Conservation (phyloP, 2,329 filamentous ascomycete genomes). For the Alternaria sp. region DNA sequence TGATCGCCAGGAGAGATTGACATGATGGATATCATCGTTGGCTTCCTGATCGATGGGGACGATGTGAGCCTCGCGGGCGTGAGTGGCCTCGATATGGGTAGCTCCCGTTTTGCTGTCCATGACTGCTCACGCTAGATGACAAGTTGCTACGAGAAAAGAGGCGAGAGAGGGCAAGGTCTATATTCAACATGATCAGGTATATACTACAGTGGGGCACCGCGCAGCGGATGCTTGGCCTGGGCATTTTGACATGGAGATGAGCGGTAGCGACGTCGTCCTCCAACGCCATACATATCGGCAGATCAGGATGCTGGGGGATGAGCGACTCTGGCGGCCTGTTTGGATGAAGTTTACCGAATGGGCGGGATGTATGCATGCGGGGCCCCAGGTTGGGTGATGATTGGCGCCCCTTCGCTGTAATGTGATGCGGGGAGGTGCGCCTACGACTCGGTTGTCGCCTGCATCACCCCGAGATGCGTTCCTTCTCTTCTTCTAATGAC, state of each 20-base stretch:
- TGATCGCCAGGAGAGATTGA: conserved; percentile 64
- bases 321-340: neutral
- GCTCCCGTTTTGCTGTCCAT: conserved; percentile 34
- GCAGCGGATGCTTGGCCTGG: neutral
- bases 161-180: neutral
- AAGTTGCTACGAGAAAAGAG: neutral
- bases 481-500: neutral
- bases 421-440: conserved; percentile 9
- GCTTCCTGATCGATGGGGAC: conserved; percentile 42
- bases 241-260: conserved; percentile 2
- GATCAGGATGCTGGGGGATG: conserved; percentile 12
- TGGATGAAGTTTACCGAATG: conserved; percentile 18
- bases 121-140: neutral
- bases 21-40: conserved; percentile 46
- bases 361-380: conserved; percentile 17
- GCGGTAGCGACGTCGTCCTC: neutral
- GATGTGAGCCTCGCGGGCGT: conserved; percentile 23
- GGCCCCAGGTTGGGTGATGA: conserved; percentile 19
- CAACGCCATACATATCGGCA: conserved; percentile 23
- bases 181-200: neutral
- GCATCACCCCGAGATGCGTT: neutral
- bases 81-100: conserved; percentile 23
- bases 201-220: conserved; percentile 4
- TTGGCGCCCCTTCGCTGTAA: conserved; percentile 2
- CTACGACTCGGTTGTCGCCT: neutral